These are phyloP conservation scores for Dactylellina drechsleri DNA, from an alignment of 2,329 filamentous ascomycete species.

Conservation along the genomic window DNA sequence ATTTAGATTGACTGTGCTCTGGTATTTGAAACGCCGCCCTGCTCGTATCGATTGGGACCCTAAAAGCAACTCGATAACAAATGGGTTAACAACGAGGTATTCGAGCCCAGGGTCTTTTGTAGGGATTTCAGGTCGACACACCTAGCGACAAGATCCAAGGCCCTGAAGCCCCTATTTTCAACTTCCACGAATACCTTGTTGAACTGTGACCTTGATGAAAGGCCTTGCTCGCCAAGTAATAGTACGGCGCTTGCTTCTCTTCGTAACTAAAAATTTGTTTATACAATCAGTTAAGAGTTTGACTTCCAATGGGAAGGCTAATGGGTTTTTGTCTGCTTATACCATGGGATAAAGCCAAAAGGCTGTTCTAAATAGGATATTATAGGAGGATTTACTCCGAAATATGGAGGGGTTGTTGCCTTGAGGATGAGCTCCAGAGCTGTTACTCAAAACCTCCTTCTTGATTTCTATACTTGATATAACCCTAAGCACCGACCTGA, in stretches of 20 bases:
- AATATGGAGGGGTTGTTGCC: constrained; percentile 80
- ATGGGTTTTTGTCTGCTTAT: constrained; percentile 28
- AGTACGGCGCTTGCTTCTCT: constrained; percentile 79
- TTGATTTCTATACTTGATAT: constrained; percentile 71
- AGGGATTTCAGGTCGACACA: constrained; percentile 10
- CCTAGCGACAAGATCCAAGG: constrained; percentile 67
- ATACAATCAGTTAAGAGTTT: neutral
- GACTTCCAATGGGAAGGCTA: neutral
- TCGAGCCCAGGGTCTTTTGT: too few relatives aligned
- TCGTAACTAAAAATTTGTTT: constrained; percentile 67
- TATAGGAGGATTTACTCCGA: constrained; percentile 72
- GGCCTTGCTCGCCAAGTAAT: constrained; percentile 74
- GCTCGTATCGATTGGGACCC: constrained; percentile 57
- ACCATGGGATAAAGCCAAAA: constrained; percentile 78
- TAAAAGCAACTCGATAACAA: constrained; percentile 29
- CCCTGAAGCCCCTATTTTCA: constrained; percentile 66
- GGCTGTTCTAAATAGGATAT: constrained; percentile 90
- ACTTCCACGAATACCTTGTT: constrained; percentile 81
- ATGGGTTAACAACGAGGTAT: neutral
- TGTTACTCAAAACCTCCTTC: neutral
- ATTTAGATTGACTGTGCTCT: neutral
- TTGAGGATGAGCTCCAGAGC: constrained; percentile 59
- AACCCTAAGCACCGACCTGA: constrained; percentile 93
- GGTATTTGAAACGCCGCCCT: constrained; percentile 46
- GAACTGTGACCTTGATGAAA: constrained; percentile 77